phyloP scores from a whole-genome alignment of 1,284 basidiomycete species.

The Bjerkandera adusta region DNA sequence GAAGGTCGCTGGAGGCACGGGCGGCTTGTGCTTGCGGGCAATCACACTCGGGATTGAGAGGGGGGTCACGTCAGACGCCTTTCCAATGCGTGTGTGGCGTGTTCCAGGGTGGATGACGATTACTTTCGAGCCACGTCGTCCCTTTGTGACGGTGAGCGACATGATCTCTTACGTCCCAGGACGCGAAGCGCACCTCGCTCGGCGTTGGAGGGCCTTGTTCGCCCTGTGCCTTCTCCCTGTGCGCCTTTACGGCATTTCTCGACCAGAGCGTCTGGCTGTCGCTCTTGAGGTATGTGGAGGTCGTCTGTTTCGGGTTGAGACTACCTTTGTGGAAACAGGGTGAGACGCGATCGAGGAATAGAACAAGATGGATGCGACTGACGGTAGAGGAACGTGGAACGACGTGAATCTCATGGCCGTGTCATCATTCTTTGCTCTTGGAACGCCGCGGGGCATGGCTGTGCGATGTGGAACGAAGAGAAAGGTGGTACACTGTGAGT shows the following conservation, averaged over 20 bases:
- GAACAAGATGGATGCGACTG: conserved; percentile 33
- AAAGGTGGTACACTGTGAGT: too few species aligned
- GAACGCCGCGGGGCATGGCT: conserved; percentile 74
- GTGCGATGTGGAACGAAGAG: too few species aligned
- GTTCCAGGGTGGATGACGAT: conserved; percentile 96
- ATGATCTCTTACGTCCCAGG: conserved; percentile 12
- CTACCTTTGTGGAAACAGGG: conserved; percentile 31
- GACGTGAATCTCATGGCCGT: conserved; percentile 74
- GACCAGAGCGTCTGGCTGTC: conserved; percentile 73
- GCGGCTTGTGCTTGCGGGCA: conserved; percentile 56
- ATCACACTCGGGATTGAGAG: conserved; percentile 75
- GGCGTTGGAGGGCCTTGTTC: too few species aligned
- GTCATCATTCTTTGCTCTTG: conserved; percentile 76
- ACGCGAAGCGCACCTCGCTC: conserved; percentile 41
- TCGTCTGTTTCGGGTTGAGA: conserved; percentile 73
- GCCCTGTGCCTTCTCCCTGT: conserved; percentile 34
- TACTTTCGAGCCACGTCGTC: conserved; percentile 69
- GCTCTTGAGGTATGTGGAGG: conserved; percentile 69
- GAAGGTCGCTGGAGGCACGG: conserved; percentile 41
- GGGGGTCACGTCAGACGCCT: conserved; percentile 86
- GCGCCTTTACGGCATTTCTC: conserved; percentile 46
- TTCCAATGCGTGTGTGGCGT: conserved; percentile 82
- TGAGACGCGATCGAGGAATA: not conserved
- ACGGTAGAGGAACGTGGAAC: conserved; percentile 79
- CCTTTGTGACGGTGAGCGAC: conserved; percentile 25